Evolutionary conservation across 176 grass and related monocot genomes (phyloP).

Genomic region (Alopecurus myosuroides): DNA sequence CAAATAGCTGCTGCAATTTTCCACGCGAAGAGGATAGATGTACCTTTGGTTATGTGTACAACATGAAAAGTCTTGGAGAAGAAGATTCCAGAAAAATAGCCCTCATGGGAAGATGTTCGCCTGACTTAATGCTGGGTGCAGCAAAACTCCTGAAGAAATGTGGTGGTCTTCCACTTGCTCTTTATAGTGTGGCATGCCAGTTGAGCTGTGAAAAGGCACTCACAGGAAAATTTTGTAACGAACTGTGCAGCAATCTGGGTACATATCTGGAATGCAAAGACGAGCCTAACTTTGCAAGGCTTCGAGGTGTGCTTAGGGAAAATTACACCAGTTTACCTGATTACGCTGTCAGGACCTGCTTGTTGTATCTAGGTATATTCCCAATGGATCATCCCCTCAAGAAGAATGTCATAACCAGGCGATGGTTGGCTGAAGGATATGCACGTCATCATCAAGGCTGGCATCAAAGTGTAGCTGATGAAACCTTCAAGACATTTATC

Average conservation of each 20-base stretch:
- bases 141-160: not conserved
- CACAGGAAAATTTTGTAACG: not conserved
- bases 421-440: constrained; percentile 6
- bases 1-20: not conserved
- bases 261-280: not conserved
- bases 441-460: not conserved
- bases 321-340: not conserved
- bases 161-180: not conserved
- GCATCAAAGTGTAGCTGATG: not conserved
- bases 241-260: not conserved
- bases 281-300: not conserved
- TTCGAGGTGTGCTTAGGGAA: not conserved
- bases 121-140: not conserved
- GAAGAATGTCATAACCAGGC: not conserved
- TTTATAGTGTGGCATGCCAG: not conserved
- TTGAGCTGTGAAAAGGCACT: not conserved
- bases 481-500: not conserved
- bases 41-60: not conserved
- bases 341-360: not conserved
- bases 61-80: not conserved
- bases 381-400: not conserved
- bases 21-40: not conserved
- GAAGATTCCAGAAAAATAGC: not conserved
- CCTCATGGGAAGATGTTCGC: not conserved
- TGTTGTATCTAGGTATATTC: not conserved